Evolutionary conservation across 208 protist species (phyloP).

Genomic region (Trypanosoma theileri): DNA sequence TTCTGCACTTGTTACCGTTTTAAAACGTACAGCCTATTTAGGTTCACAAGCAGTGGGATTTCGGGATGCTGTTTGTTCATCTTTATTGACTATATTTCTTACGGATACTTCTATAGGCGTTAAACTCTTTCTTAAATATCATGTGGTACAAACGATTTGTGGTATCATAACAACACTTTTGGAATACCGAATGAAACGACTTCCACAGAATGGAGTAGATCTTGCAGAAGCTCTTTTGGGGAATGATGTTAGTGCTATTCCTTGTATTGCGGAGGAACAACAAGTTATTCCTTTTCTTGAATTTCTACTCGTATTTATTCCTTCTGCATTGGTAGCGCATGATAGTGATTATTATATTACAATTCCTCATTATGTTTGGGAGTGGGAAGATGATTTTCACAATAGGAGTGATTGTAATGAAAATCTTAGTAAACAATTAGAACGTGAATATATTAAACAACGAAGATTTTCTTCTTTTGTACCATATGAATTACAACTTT

Average conservation of each 20-base stretch:
- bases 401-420: conserved; percentile 68
- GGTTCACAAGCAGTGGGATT: conserved; percentile 8
- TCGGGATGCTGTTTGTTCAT: conserved; percentile 27
- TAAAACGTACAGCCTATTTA: conserved; percentile 13
- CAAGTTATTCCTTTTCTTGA: conserved; percentile 61
- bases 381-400: conserved; percentile 88
- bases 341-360: conserved; percentile 57
- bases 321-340: conserved; percentile 32
- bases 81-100: conserved; percentile 25
- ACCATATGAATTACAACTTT: conserved; percentile 14
- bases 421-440: conserved; percentile 40
- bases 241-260: conserved; percentile 50
- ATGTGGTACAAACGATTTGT: conserved; percentile 29
- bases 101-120: conserved; percentile 14
- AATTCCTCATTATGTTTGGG: conserved; percentile 60
- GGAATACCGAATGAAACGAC: conserved; percentile 9
- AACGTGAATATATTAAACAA: conserved; percentile 63
- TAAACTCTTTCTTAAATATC: conserved; percentile 26
- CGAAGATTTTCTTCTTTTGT: conserved; percentile 22
- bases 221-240: conserved; percentile 23
- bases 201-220: conserved; percentile 13
- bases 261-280: conserved; percentile 62
- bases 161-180: conserved; percentile 5
- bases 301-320: conserved; percentile 66
- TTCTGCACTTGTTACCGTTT: conserved; percentile 12